Evolutionary conservation across 345 rosid genomes (phyloP).

Genomic region (thale cress (Arabidopsis thaliana)): TAIR10.1 NC_003071.7:8618501-8619000

Average conservation of each 20-base stretch:
- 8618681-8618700: constrained; percentile 25
- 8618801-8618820: constrained; percentile 60
- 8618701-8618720: background rate
- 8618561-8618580: constrained; percentile 92
- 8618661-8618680: constrained; percentile 2
- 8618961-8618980: constrained; percentile 55
- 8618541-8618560: constrained; percentile 87
- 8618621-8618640: constrained; percentile 20
- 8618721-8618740: constrained; percentile 12
- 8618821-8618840: constrained; percentile 90
- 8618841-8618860: constrained; percentile 94
- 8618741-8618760: constrained; percentile 18
- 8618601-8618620: constrained; percentile 27
- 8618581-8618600: constrained; percentile 50
- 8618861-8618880: constrained; percentile 93
- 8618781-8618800: constrained; percentile 2
- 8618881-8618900: constrained; percentile 85
- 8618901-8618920: constrained; percentile 32
- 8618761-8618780: constrained; percentile 29
- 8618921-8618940: constrained; percentile 17
- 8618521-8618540: constrained; percentile 90
- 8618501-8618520: constrained; percentile 57
- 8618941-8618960: background rate
- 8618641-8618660: constrained; percentile 9
- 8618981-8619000: constrained; percentile 92